Conservation (phyloP, 2,329 filamentous ascomycete genomes). For the Herpomyces periplanetae region DNA sequence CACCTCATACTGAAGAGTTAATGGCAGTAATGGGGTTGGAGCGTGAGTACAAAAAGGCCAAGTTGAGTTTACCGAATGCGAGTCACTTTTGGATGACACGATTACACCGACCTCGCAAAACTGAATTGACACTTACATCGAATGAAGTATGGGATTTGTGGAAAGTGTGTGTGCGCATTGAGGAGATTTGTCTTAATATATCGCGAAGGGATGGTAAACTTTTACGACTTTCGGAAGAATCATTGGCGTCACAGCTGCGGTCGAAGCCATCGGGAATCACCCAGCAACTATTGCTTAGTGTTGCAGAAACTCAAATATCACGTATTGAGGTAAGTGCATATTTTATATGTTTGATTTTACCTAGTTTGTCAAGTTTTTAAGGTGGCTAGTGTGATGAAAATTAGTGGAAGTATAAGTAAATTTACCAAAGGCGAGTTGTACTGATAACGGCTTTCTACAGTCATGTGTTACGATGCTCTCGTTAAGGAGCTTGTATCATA, state of each 20-base stretch:
- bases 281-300: conserved; percentile 49
- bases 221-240: conserved; percentile 41
- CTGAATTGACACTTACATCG: conserved; percentile 32
- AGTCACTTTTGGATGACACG: conserved; percentile 10
- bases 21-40: too few relatives aligned
- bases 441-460: conserved; percentile 11
- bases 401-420: conserved; percentile 1
- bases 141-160: conserved; percentile 61
- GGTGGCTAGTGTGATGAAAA: conserved; percentile 4
- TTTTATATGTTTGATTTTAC: conserved; percentile 1
- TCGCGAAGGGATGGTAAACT: conserved; percentile 22
- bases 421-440: conserved; percentile 1
- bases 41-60: too few relatives aligned
- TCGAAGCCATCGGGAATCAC: conserved; percentile 42
- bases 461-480: conserved; percentile 40
- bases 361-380: background rate
- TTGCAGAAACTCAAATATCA: conserved; percentile 77
- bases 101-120: conserved; percentile 20
- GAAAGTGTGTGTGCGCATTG: conserved; percentile 51
- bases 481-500: conserved; percentile 36
- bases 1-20: conserved; percentile 6
- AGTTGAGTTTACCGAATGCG: conserved; percentile 10
- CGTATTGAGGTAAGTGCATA: conserved; percentile 45
- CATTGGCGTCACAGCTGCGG: conserved; percentile 34
- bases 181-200: conserved; percentile 69